Percentiles rank a stretch among this genome's conserved stretches.
Evolutionary conservation across 2,329 filamentous ascomycete genomes (phyloP).

Genomic region (Paracoccidioides lutzii): DNA sequence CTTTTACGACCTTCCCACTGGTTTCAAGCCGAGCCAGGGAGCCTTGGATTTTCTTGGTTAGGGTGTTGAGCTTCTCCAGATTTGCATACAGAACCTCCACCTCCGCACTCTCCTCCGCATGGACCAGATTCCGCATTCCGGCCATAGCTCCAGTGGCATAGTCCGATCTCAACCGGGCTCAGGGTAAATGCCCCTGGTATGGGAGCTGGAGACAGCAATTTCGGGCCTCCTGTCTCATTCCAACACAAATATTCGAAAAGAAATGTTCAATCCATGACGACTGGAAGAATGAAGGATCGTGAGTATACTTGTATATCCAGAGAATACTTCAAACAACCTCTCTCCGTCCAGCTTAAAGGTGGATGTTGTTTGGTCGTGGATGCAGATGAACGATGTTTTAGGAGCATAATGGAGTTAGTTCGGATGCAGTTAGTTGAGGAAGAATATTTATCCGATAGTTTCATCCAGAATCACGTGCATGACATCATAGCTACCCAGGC

Average conservation of each 20-base stretch:
- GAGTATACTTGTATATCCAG: not conserved
- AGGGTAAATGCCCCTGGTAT: not conserved
- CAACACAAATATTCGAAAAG: not conserved
- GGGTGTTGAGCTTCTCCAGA: conserved; percentile 80
- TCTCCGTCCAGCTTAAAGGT: not conserved
- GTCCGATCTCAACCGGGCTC: not conserved
- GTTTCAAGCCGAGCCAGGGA: conserved; percentile 72
- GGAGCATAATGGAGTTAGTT: not conserved
- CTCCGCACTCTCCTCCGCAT: conserved; percentile 54
- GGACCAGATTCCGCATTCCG: conserved; percentile 42
- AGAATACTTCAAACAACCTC: not conserved
- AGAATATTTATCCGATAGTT: not conserved
- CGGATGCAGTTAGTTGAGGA: not conserved
- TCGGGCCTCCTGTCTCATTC: not conserved
- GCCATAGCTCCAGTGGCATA: conserved; percentile 34
- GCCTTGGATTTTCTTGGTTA: conserved; percentile 91
- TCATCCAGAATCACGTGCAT: not conserved
- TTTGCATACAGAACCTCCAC: conserved; percentile 54
- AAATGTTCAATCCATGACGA: not conserved
- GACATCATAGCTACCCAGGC: not conserved
- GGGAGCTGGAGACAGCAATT: not conserved
- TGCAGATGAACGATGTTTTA: not conserved
- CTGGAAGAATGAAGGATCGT: not conserved
- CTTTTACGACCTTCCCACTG: conserved; percentile 79
- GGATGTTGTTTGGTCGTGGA: not conserved